These are phyloP conservation scores for Aureococcus anophagefferens DNA, from an alignment of 108 stramenopile genomes.

Conservation along the genomic window DNA sequence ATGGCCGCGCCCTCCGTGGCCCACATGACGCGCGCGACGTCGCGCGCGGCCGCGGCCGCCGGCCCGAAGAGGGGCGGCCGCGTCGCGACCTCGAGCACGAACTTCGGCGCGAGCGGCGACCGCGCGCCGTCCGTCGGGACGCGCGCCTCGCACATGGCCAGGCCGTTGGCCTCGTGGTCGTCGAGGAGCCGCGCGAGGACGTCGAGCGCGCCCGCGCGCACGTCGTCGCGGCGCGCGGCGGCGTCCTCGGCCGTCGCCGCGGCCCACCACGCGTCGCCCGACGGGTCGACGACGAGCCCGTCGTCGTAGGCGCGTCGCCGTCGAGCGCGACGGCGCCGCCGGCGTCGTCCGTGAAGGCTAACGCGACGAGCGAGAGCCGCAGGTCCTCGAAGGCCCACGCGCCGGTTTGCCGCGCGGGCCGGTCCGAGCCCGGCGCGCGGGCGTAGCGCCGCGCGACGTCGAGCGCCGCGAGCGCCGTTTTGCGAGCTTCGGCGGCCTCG, in stretches of 20 bases:
- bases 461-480: too few relatives aligned
- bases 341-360: not conserved
- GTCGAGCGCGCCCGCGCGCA: not conserved
- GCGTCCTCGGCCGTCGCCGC: not conserved
- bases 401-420: too few relatives aligned
- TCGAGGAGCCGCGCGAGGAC: not conserved
- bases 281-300: not conserved
- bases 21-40: not conserved
- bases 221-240: not conserved
- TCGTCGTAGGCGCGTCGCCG: not conserved
- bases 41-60: not conserved
- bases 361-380: not conserved
- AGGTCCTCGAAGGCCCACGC: not conserved
- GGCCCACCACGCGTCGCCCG: not conserved
- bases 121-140: not conserved
- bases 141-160: not conserved
- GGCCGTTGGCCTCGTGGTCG: too few relatives aligned
- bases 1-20: not conserved
- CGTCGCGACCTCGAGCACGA: too few relatives aligned
- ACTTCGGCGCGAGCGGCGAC: too few relatives aligned
- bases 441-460: too few relatives aligned
- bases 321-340: not conserved
- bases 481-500: too few relatives aligned
- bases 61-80: too few relatives aligned
- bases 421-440: too few relatives aligned